Evolutionary conservation across 1,139 yeast genomes (phyloP).

Genomic region (Kodamaea arcana): DNA sequence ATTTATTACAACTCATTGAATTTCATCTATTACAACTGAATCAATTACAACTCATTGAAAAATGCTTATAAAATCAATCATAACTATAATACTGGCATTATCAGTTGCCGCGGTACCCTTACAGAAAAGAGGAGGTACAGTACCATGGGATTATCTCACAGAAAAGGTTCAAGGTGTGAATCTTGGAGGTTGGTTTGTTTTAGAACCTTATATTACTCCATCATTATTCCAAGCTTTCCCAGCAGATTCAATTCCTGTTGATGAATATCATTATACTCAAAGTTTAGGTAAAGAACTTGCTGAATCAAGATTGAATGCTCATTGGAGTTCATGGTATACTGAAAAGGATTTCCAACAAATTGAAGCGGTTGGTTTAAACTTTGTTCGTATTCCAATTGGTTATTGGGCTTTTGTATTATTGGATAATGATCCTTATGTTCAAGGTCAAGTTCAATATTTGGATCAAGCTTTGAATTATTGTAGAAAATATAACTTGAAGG

Average conservation of each 20-base stretch:
- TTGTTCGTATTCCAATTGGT: slow-evolving; percentile 89
- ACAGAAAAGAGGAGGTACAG: slow-evolving; percentile 11
- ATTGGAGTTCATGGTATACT: slow-evolving; percentile 79
- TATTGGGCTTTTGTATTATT: slow-evolving; percentile 85
- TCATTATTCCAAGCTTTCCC: slow-evolving; percentile 57
- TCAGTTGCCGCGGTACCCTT: slow-evolving; percentile 8
- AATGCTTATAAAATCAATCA: slow-evolving; percentile 6
- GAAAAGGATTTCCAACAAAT: slow-evolving; percentile 69
- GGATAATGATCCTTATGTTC: slow-evolving; percentile 78
- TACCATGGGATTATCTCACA: slow-evolving; percentile 43
- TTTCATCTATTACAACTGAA: neutral
- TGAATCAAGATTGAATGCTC: slow-evolving; percentile 47
- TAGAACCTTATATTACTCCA: slow-evolving; percentile 83
- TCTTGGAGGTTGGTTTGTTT: slow-evolving; percentile 89
- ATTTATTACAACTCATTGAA: too few species aligned
- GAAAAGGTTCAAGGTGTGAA: slow-evolving; percentile 72
- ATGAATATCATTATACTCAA: slow-evolving; percentile 73
- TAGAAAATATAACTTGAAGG: slow-evolving; percentile 56
- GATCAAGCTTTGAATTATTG: slow-evolving; percentile 81
- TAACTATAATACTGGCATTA: slow-evolving; percentile 2
- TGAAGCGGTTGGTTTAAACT: slow-evolving; percentile 65
- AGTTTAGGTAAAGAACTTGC: slow-evolving; percentile 62
- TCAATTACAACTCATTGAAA: neutral
- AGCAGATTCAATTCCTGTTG: slow-evolving; percentile 58
- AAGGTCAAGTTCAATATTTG: slow-evolving; percentile 72